Base-by-base conservation (phyloP, 2,329 filamentous ascomycete species). In the Phyllosticta citrichinensis region DNA sequence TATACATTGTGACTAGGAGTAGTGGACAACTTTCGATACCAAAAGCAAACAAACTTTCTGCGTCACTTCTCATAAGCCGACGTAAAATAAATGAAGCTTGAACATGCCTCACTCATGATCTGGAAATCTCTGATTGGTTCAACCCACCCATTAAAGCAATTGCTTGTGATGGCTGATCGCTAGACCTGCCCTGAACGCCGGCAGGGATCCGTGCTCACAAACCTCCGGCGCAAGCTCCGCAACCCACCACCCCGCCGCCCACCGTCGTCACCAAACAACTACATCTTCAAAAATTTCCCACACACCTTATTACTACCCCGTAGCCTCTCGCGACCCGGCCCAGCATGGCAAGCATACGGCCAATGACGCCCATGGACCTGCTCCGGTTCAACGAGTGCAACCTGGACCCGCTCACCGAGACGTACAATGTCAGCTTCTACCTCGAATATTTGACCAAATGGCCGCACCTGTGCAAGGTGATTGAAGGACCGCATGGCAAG, bases 321-420 rank as follows among this genome's bases (percentile, higher is more conserved):
- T 14, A 1, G 5, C 40, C 40, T 14, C 6, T 17, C 40, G 3
- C 40, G n/a, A 5, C 4, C 17, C 40, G 4, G 53, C 53, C 51
- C 22, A 27, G 11, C 50, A 62, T 62, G 61, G 56, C 61, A 20
- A 55, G 52, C 52, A 62, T 62, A 47, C 61, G 61, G 52, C 61
- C 61, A 27, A 95, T 96, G 79, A 84, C 83, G 63, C 87, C 91
- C 2, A 82, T 84, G 66, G 94, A 99, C 74, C 81, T 97, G 64
- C 86, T 96, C 76, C 87, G 87, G 66, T 87, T 97, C 75, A 96
- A 95, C 67, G 87, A 91, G 66, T 96, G 92, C 76, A 99, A 99
- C 72, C 86, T 99, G 64, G 94, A 99, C 72, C 90, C 90, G 51
- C 81, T 97, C 64, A 97, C 94, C n/a, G 94, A 99, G 78, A 97